phyloP scores from a whole-genome alignment of 208 protist species.

The Leishmania arabica region DNA sequence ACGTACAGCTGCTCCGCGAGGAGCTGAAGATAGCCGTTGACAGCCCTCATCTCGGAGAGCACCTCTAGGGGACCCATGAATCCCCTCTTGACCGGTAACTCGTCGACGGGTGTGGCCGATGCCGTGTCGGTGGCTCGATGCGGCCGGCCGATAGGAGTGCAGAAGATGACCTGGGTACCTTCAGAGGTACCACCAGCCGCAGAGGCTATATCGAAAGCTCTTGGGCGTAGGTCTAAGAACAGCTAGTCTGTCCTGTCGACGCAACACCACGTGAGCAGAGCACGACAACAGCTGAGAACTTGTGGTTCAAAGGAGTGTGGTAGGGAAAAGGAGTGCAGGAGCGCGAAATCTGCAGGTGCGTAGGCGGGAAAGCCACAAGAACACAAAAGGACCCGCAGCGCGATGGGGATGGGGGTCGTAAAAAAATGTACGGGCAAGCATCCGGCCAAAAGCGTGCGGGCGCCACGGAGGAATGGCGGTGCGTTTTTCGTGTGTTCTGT shows the following conservation, averaged over 20 bases:
- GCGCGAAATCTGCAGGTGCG: neutral
- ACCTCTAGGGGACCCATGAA: neutral
- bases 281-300: neutral
- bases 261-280: neutral
- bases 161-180: neutral
- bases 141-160: neutral
- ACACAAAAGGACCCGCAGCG: neutral
- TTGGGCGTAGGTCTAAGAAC: neutral
- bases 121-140: neutral
- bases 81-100: neutral
- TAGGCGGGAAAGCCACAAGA: neutral
- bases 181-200: neutral
- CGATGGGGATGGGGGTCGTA: neutral
- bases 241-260: neutral
- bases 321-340: neutral
- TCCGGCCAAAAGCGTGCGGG: neutral
- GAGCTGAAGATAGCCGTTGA: conserved; percentile 2
- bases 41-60: neutral
- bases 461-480: neutral
- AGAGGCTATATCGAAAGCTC: neutral
- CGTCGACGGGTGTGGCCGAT: neutral
- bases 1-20: neutral
- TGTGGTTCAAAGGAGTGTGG: neutral
- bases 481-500: neutral
- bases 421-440: neutral